phyloP scores from a whole-genome alignment of 1,284 basidiomycete genomes.

The Cryptococcus sp. region DNA sequence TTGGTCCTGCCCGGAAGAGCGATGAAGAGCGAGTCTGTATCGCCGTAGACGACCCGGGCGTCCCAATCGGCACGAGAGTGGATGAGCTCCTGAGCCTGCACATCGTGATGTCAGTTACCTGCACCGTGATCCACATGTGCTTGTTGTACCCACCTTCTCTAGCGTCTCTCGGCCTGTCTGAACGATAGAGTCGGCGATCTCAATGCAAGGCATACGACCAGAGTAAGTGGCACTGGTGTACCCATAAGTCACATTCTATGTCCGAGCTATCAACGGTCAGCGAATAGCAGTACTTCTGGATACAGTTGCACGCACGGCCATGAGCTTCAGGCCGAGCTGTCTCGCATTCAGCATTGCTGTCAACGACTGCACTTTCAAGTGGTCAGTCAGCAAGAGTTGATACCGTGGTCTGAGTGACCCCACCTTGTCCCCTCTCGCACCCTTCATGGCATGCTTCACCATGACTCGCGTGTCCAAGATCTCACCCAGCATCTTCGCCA shows the following conservation, averaged over 20 bases:
- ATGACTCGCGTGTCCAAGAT: slow-evolving; percentile 94
- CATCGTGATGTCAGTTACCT: background rate
- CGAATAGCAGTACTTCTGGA: background rate
- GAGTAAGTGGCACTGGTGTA: slow-evolving; percentile 92
- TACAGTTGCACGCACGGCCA: slow-evolving; percentile 44
- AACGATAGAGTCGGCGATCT: slow-evolving; percentile 96
- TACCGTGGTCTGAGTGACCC: slow-evolving; percentile 2
- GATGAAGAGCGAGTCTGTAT: slow-evolving; percentile 94
- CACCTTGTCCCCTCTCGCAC: slow-evolving; percentile 69
- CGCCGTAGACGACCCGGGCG: slow-evolving; percentile 93
- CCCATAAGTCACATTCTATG: slow-evolving; percentile 82
- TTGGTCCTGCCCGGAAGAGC: slow-evolving; percentile 83
- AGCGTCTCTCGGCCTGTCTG: slow-evolving; percentile 93
- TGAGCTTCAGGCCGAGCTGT: slow-evolving; percentile 82
- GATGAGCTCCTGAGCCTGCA: slow-evolving; percentile 77
- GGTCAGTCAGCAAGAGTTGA: slow-evolving; percentile 6
- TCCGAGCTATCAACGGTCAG: background rate
- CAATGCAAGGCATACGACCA: slow-evolving; percentile 96
- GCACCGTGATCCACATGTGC: background rate
- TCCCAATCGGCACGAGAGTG: slow-evolving; percentile 78
- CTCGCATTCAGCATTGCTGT: slow-evolving; percentile 75
- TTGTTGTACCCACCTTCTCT: slow-evolving; percentile 70
- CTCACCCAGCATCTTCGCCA: slow-evolving; percentile 89
- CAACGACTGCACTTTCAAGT: slow-evolving; percentile 57
- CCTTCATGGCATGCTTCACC: slow-evolving; percentile 94